These are phyloP conservation scores for Monotropa hypopitys DNA, from an alignment of 179 eudicot species.

Conservation along the genomic window DNA sequence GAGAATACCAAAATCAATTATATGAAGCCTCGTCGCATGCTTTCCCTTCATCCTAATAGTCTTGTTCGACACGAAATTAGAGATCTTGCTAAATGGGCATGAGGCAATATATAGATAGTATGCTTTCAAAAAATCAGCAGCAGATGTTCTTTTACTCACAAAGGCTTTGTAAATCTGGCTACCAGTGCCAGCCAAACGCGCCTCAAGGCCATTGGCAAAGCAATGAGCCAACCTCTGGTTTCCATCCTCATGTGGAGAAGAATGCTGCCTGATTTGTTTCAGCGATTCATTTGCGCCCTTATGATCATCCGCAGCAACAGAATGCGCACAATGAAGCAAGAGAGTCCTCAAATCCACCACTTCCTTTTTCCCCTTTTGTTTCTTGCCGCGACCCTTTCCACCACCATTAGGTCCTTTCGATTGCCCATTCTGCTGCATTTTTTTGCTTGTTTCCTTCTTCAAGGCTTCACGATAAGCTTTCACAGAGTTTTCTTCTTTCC, in stretches of 20 bases:
- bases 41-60: conserved; percentile 23
- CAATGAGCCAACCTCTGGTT: conserved; percentile 48
- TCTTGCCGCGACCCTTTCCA: conserved; percentile 29
- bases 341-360: conserved; percentile 44
- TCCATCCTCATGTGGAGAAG: conserved; percentile 45
- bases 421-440: conserved; percentile 15
- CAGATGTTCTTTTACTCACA: conserved; percentile 23
- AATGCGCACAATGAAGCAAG: conserved; percentile 40
- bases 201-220: conserved; percentile 52
- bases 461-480: conserved; percentile 40
- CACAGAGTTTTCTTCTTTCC: conserved; percentile 29
- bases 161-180: conserved; percentile 39
- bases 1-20: conserved; percentile 46
- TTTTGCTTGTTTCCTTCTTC: conserved; percentile 33
- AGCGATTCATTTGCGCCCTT: conserved; percentile 30
- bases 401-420: conserved; percentile 18
- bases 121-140: conserved; percentile 43
- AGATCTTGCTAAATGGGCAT: conserved; percentile 44
- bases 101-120: conserved; percentile 42
- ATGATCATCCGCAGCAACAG: conserved; percentile 40
- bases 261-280: conserved; percentile 33
- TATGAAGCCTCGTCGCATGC: conserved; percentile 26
- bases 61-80: conserved; percentile 36
- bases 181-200: conserved; percentile 56
- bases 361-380: conserved; percentile 24